A percentile compares a stretch with the other conserved stretches of the same genome.
These are phyloP conservation scores for Pelargonium nanum DNA, from an alignment of 345 rosid species.

Conservation along the genomic window DNA sequence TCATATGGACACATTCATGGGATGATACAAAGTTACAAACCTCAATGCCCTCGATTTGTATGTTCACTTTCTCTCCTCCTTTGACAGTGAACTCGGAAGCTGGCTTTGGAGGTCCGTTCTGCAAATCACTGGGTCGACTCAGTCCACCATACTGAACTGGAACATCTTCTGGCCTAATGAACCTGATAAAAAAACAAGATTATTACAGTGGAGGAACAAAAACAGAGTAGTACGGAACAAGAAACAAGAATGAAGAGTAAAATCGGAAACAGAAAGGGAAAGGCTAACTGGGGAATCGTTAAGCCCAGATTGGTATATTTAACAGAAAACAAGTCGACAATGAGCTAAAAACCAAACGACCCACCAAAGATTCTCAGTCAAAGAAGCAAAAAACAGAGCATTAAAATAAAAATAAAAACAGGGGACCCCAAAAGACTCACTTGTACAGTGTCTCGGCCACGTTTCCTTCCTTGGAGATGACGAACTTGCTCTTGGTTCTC, in stretches of 20 bases:
- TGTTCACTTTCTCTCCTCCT: slow-evolving; percentile 95
- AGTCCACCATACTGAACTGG: slow-evolving; percentile 94
- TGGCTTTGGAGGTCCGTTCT: slow-evolving; percentile 59
- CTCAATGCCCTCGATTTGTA: slow-evolving; percentile 97
- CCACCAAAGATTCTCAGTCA: neutral
- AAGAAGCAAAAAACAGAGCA: slow-evolving; percentile 3
- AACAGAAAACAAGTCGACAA: neutral
- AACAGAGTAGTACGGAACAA: neutral
- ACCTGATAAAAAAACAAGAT: slow-evolving; percentile 30
- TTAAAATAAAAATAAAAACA: neutral
- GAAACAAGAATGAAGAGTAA: neutral
- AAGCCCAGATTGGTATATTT: no score
- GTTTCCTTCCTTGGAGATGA: slow-evolving; percentile 78
- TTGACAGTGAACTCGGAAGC: slow-evolving; percentile 86
- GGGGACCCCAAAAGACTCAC: slow-evolving; percentile 20
- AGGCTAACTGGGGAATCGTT: no score
- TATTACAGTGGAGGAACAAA: neutral
- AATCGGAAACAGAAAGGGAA: neutral
- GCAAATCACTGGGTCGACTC: slow-evolving; percentile 51
- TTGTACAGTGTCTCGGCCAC: slow-evolving; percentile 94
- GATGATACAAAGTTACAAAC: slow-evolving; percentile 16
- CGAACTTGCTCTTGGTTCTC: slow-evolving; percentile 93
- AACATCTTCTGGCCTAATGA: slow-evolving; percentile 76
- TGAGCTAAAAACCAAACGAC: neutral
- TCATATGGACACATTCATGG: neutral